Percentiles rank a stretch among this genome's conserved stretches.
phyloP scores from a whole-genome alignment of 352 stramenopile genomes.

The Phytophthora sansomeana region DNA sequence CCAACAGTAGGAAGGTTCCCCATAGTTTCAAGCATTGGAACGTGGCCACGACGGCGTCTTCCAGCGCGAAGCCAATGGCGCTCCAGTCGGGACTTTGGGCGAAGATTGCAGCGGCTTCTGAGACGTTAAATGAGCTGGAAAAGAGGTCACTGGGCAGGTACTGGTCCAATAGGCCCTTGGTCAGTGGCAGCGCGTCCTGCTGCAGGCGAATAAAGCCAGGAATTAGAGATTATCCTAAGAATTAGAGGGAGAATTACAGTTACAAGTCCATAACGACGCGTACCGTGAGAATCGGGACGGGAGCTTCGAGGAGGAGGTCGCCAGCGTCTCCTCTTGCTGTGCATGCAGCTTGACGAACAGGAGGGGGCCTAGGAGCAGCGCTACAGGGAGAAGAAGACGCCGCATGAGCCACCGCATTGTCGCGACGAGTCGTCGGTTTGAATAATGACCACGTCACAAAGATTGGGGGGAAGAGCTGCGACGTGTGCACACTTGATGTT shows the following conservation, averaged over 20 bases:
- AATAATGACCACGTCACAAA: constrained; percentile 15
- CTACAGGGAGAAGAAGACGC: constrained; percentile 18
- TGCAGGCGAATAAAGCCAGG: background rate
- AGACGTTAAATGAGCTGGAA: constrained; percentile 29
- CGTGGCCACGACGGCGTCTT: constrained; percentile 59
- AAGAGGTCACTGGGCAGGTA: constrained; percentile 22
- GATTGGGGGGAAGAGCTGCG: constrained; percentile 1
- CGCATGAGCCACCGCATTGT: constrained; percentile 25
- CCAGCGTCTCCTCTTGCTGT: background rate
- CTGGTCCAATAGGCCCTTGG: constrained; percentile 18
- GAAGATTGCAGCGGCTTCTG: constrained; percentile 52
- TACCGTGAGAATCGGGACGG: constrained; percentile 28
- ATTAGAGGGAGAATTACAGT: background rate
- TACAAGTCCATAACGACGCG: background rate
- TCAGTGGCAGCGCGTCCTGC: constrained; percentile 26
- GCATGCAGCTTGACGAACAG: constrained; percentile 24
- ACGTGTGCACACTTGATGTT: constrained; percentile 6
- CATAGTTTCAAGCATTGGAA: constrained; percentile 74
- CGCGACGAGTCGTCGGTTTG: constrained; percentile 17
- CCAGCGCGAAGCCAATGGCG: constrained; percentile 64
- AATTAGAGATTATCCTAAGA: background rate
- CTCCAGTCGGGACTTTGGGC: constrained; percentile 63
- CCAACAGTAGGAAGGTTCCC: constrained; percentile 58
- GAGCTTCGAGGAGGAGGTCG: constrained; percentile 6
- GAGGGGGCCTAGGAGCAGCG: constrained; percentile 13